These are phyloP conservation scores for Suhomyces ambrosiae DNA, from an alignment of 1,139 yeast genomes.

Conservation along the genomic window DNA sequence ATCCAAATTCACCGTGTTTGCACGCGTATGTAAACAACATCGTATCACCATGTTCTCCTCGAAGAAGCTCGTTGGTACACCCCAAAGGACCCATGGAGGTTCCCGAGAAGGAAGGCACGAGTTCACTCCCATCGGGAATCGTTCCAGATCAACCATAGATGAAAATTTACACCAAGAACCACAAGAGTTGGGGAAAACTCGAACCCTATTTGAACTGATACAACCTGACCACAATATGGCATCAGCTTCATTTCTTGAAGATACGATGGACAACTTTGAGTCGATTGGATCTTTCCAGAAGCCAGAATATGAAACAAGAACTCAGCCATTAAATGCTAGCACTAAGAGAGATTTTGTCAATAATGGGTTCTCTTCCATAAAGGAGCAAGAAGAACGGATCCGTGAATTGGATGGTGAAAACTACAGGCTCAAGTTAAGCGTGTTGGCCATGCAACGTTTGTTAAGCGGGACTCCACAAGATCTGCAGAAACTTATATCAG, in stretches of 20 bases:
- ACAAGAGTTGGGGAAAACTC: constrained; percentile 2
- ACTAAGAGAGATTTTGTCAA: constrained; percentile 21
- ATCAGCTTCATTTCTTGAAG: constrained; percentile 28
- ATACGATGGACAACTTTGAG: constrained; percentile 31
- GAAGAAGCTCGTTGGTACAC: constrained; percentile 32
- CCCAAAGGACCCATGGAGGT: constrained; percentile 17
- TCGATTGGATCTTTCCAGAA: constrained; percentile 8
- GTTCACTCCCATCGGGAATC: constrained; percentile 48
- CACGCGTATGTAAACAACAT: constrained; percentile 10
- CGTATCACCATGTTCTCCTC: constrained; percentile 18
- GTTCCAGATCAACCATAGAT: constrained; percentile 14
- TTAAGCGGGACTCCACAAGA: constrained; percentile 50
- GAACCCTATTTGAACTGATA: constrained; percentile 18
- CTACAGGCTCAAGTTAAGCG: constrained; percentile 60
- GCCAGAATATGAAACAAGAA: constrained; percentile 2
- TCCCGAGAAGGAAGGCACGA: constrained; percentile 22
- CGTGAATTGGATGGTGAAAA: constrained; percentile 60
- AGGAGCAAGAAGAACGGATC: constrained; percentile 55
- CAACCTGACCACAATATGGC: constrained; percentile 14
- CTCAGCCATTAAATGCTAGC: constrained; percentile 8
- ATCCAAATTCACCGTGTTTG: too few relatives aligned
- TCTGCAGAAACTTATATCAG: constrained; percentile 37
- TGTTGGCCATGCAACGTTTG: constrained; percentile 54
- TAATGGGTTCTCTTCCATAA: constrained; percentile 40
- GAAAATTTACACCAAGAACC: constrained; percentile 5